A percentile compares a stretch with the other conserved stretches of the same genome.
phyloP scores from a whole-genome alignment of 176 grass and related monocot genomes.

The Carex scoparia region DNA sequence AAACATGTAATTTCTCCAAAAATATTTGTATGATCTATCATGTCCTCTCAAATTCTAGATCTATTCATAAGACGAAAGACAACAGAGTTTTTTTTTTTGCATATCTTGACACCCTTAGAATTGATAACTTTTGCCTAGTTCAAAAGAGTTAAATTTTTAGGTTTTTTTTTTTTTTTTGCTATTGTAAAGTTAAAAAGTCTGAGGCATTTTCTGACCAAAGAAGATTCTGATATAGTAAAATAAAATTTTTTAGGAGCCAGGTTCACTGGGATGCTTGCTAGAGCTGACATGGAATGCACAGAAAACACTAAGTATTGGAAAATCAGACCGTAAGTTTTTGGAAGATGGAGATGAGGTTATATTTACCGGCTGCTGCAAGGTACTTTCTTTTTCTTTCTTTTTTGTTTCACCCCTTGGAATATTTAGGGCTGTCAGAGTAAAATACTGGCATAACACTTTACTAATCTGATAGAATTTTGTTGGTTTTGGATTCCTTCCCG shows the following conservation, averaged over 20 bases:
- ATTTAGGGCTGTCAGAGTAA: not conserved
- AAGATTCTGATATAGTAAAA: not conserved
- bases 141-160: not conserved
- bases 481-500: not conserved
- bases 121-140: not conserved
- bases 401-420: not conserved
- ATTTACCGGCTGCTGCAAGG: slow-evolving; percentile 87
- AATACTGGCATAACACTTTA: not conserved
- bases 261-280: slow-evolving; percentile 76
- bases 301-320: slow-evolving; percentile 56
- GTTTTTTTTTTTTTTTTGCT: not conserved
- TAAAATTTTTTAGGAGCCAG: slow-evolving; percentile 53
- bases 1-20: not conserved
- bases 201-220: not conserved
- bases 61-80: not conserved
- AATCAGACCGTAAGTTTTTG: slow-evolving; percentile 57
- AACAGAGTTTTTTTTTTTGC: not conserved
- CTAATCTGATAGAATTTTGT: not conserved
- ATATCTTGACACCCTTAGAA: not conserved
- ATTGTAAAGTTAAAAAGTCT: not conserved
- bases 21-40: not conserved
- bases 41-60: not conserved
- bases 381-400: slow-evolving; percentile 19
- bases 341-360: slow-evolving; percentile 96
- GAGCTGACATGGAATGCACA: slow-evolving; percentile 91